Base-by-base conservation (phyloP, 176 grass and related monocot species). In the Juncus inflexus region DNA sequence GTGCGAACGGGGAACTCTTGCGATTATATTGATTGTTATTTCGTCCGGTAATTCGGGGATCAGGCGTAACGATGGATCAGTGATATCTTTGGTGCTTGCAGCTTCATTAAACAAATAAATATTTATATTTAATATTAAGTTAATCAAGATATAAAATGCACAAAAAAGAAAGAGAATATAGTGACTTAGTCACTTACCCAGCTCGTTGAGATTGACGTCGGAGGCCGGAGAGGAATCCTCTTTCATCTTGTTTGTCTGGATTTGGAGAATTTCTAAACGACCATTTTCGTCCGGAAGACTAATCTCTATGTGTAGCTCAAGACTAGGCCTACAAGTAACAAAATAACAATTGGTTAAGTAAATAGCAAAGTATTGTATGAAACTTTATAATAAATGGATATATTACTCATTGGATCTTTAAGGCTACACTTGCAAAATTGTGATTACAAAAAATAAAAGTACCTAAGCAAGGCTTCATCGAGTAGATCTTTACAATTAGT, bases 181-280 rank as follows among this genome's bases (percentile, higher is more conserved):
- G n/a, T 15, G 37, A 63, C 42, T 9, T 62, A n/a, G 52, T n/a
- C 37, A 60, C 76, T 45, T 71, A 90, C 94, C 94, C 65, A 99
- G 83, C 71, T 92, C 94, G 50, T 80, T 79, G 77, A 92, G 82
- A 72, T 74, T 92, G 64, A 99, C 78, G 84, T 99, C 85, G 37
- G 94, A 77, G 63, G 94, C 90, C 67, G 91, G 85, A 70, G 91
- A 99, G 70, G 94, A 97, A 55, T 64, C 91, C 69, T 97, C 94
- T 89, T 89, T 97, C 88, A 92, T 99, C 78, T 90, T 92, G 72
- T 76, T 99, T 11, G 94, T 99, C 77, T 99, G 94, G 65, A 99
- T 99, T 79, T 89, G 87, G 74, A 99, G 85, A 81, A 99, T 89
- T 84, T 99, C 87, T 47, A 99, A 83, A 71, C 88, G 88, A 59